These are phyloP conservation scores for Cucurbita pepo DNA, from an alignment of 306 rosid genomes.

Conservation along the genomic window DNA sequence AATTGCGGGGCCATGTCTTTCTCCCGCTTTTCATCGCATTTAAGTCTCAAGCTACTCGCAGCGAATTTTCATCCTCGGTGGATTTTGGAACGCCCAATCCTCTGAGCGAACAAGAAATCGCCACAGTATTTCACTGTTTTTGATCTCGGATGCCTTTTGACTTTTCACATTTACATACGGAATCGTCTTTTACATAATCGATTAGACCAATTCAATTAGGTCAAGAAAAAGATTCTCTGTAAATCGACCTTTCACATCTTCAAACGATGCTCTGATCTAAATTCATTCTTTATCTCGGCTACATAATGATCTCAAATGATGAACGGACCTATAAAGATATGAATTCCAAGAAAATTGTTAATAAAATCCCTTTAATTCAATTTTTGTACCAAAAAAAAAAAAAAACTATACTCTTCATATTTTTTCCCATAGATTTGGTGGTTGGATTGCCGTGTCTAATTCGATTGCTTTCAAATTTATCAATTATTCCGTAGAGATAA, in stretches of 20 bases:
- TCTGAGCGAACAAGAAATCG: background rate
- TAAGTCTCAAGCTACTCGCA: background rate
- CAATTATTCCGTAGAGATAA: background rate
- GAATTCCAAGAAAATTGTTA: background rate
- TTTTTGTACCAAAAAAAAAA: background rate
- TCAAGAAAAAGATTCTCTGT: background rate
- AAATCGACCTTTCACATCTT: background rate
- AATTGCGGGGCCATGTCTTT: background rate
- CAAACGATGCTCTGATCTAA: background rate
- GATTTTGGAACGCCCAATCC: background rate
- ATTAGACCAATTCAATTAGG: background rate
- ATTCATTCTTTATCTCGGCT: background rate
- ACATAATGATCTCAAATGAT: background rate
- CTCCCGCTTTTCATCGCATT: background rate
- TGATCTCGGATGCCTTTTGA: background rate
- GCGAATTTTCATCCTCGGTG: background rate
- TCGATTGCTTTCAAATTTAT: background rate
- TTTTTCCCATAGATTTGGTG: background rate
- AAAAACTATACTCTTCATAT: background rate
- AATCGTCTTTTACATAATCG: background rate
- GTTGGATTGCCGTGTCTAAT: conserved; percentile 4
- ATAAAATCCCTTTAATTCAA: background rate
- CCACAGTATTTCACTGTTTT: background rate
- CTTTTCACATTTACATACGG: background rate
- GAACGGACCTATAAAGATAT: background rate